These are phyloP conservation scores for Aspergillus diversus DNA, from an alignment of 495 filamentous ascomycete species.

Conservation along the genomic window DNA sequence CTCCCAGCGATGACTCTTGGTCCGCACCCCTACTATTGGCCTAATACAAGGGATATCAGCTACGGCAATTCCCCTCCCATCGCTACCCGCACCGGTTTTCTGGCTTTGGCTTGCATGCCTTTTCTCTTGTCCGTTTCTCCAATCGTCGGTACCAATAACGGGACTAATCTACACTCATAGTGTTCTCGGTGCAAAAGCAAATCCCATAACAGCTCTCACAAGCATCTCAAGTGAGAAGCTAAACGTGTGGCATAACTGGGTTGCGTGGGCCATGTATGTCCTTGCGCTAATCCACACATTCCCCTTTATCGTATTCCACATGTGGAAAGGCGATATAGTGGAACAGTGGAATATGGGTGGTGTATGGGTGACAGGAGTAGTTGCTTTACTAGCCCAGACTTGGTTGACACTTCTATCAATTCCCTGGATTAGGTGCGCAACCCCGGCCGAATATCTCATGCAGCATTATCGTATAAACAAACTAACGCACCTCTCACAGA, in stretches of 20 bases:
- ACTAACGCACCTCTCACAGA: constrained; percentile 52
- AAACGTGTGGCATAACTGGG: constrained; percentile 55
- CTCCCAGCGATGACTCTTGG: constrained; percentile 50
- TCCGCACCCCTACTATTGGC: constrained; percentile 62
- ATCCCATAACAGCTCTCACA: constrained; percentile 55
- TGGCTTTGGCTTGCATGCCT: constrained; percentile 55
- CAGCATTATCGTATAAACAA: no score
- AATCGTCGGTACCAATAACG: constrained; percentile 12
- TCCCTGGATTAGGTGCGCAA: constrained; percentile 50
- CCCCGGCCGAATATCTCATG: no score
- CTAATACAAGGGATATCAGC: constrained; percentile 40
- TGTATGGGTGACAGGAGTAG: constrained; percentile 60
- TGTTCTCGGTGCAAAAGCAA: constrained; percentile 36
- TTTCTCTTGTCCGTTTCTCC: constrained; percentile 48
- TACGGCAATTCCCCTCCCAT: constrained; percentile 56
- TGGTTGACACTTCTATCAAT: constrained; percentile 58
- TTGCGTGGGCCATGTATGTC: constrained; percentile 55
- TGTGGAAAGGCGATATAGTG: constrained; percentile 53
- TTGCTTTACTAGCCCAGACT: constrained; percentile 56
- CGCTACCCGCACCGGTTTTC: constrained; percentile 55
- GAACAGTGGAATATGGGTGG: constrained; percentile 46
- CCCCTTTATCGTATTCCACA: constrained; percentile 59
- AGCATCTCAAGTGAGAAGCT: constrained; percentile 60
- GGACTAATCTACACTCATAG: constrained; percentile 20
- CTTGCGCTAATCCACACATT: constrained; percentile 60